Percentiles rank a stretch among this genome's conserved stretches.
Conservation (phyloP, 202 grass and related monocot species). For the Miscanthus sacchariflorus region DNA sequence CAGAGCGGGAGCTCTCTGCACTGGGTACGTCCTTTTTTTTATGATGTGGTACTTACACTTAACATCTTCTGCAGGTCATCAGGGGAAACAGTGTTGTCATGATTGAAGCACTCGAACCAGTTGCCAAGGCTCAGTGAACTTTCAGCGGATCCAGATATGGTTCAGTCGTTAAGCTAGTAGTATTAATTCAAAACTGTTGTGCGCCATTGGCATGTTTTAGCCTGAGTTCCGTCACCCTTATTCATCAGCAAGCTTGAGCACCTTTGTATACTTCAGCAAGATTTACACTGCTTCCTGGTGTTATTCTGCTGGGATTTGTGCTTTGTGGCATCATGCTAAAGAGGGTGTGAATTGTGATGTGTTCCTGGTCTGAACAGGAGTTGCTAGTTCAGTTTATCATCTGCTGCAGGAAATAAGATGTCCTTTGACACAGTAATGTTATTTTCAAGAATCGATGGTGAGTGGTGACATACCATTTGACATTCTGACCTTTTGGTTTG, state of each 20-base stretch:
- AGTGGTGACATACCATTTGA: no score
- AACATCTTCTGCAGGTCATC: constrained; percentile 64
- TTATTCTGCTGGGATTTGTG: not conserved
- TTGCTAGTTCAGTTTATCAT: not conserved
- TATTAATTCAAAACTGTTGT: constrained; percentile 28
- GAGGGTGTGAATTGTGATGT: not conserved
- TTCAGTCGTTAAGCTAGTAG: constrained; percentile 24
- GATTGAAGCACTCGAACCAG: constrained; percentile 92
- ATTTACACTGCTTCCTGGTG: not conserved
- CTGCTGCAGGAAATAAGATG: not conserved
- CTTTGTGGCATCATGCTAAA: not conserved
- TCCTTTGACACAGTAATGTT: not conserved
- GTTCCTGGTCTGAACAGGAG: not conserved
- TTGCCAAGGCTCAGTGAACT: constrained; percentile 52
- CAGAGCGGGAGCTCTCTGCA: no score
- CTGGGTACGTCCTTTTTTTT: not conserved
- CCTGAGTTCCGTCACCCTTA: not conserved
- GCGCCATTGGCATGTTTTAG: not conserved
- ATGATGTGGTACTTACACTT: not conserved
- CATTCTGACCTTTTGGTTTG: not conserved
- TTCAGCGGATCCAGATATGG: not conserved
- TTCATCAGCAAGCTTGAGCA: not conserved
- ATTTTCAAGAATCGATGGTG: no score
- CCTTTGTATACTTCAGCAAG: constrained; percentile 26
- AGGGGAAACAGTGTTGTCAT: constrained; percentile 94